Conservation (phyloP, 169 alveolate species). For the Plasmodium vivax region DNA sequence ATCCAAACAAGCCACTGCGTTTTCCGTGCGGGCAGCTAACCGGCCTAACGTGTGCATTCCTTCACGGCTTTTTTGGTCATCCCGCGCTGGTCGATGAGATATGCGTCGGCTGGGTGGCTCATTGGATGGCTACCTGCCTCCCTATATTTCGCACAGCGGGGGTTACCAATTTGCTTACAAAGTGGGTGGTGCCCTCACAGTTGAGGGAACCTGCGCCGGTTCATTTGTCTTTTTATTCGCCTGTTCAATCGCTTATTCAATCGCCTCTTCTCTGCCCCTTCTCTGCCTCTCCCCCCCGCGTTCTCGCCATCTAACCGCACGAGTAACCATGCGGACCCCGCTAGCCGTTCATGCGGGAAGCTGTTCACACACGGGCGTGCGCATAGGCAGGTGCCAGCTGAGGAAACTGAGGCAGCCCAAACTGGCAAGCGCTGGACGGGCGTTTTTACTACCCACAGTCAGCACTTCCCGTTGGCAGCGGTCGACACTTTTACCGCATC, state of each 20-base stretch:
- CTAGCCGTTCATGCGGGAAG: background rate
- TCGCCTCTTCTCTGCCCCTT: background rate
- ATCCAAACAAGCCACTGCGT: background rate
- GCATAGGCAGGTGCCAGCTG: background rate
- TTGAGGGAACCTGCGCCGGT: background rate
- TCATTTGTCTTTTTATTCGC: too few relatives aligned
- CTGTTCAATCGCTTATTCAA: too few relatives aligned
- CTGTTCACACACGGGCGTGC: background rate
- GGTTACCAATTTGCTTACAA: background rate
- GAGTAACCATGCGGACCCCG: background rate
- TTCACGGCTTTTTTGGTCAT: background rate
- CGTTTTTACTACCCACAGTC: background rate
- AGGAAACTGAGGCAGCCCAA: background rate
- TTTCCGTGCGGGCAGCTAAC: background rate
- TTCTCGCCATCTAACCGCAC: background rate
- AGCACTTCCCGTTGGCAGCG: background rate
- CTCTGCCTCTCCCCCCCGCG: background rate
- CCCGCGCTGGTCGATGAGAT: background rate
- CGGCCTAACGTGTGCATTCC: background rate
- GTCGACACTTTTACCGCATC: background rate
- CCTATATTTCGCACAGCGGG: background rate
- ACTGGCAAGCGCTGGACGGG: background rate
- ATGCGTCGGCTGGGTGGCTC: background rate
- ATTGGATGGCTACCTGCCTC: too few relatives aligned
- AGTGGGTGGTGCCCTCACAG: background rate